Percentiles rank a stretch among this genome's conserved stretches.
These are phyloP conservation scores for Scedosporium boydii DNA, from an alignment of 2,329 filamentous ascomycete genomes.

Conservation along the genomic window DNA sequence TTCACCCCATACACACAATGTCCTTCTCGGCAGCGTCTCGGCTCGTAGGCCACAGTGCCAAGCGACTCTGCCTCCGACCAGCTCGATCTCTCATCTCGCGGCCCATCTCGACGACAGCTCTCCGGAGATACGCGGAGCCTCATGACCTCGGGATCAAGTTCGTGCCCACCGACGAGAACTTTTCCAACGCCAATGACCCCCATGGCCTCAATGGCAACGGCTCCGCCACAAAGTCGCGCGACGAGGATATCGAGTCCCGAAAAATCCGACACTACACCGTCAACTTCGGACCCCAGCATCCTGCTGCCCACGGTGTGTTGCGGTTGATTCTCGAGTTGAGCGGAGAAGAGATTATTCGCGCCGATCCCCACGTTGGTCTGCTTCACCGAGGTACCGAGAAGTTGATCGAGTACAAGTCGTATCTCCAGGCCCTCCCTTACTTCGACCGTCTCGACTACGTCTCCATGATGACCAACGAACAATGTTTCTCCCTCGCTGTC, in stretches of 20 bases:
- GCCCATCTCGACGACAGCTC: constrained; percentile 55
- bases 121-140: constrained; percentile 52
- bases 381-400: constrained; percentile 97
- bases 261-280: constrained; percentile 99
- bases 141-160: constrained; percentile 48
- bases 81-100: constrained; percentile 29
- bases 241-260: constrained; percentile 44
- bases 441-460: constrained; percentile 99
- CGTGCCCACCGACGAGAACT: constrained; percentile 56
- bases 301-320: constrained; percentile 94
- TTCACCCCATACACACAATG: constrained; percentile 39
- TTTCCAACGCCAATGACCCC: constrained; percentile 39
- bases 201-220: constrained; percentile 32
- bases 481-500: constrained; percentile 89
- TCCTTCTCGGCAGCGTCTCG: constrained; percentile 53
- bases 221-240: constrained; percentile 16
- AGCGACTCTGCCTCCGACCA: constrained; percentile 51
- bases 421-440: constrained; percentile 94
- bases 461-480: constrained; percentile 99
- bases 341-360: constrained; percentile 93
- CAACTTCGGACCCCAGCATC: constrained; percentile 98
- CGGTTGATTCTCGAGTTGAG: constrained; percentile 95
- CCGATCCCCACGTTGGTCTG: constrained; percentile 92
- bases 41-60: constrained; percentile 61
- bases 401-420: constrained; percentile 99